phyloP scores from a whole-genome alignment of 345 rosid genomes.

The Heritiera littoralis region DNA sequence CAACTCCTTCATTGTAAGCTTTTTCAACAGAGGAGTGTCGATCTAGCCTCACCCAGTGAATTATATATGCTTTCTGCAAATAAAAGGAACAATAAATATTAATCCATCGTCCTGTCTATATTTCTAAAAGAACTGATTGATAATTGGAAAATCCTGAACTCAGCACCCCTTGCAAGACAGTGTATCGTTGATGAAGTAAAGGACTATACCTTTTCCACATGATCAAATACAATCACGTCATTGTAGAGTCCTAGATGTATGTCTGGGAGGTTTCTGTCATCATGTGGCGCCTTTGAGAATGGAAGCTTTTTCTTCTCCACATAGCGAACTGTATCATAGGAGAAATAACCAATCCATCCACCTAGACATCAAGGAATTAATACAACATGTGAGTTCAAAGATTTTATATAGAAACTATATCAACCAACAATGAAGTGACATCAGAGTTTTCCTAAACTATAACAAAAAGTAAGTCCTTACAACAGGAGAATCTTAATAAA shows the following conservation, averaged over 20 bases:
- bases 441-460: neutral
- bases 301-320: slow-evolving; percentile 77
- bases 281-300: slow-evolving; percentile 68
- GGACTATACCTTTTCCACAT: slow-evolving; percentile 71
- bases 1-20: slow-evolving; percentile 55
- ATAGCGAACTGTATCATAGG: slow-evolving; percentile 85
- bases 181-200: neutral
- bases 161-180: neutral
- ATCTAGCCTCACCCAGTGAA: slow-evolving; percentile 65
- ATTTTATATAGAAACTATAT: neutral
- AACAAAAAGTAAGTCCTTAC: too few relatives aligned
- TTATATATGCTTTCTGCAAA: slow-evolving; percentile 51
- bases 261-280: slow-evolving; percentile 86
- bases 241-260: slow-evolving; percentile 85
- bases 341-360: slow-evolving; percentile 97
- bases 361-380: slow-evolving; percentile 43
- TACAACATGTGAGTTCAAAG: neutral
- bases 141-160: neutral
- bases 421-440: neutral
- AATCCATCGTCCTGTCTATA: neutral
- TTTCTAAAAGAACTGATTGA: neutral
- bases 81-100: neutral
- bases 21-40: slow-evolving; percentile 44
- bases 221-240: slow-evolving; percentile 82
- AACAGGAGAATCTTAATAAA: neutral